Evolutionary conservation across 2,329 filamentous ascomycete genomes (phyloP), one percentile per base, ranked within the genome.

Genomic region (Sporothrix brunneoviolacea): DNA sequence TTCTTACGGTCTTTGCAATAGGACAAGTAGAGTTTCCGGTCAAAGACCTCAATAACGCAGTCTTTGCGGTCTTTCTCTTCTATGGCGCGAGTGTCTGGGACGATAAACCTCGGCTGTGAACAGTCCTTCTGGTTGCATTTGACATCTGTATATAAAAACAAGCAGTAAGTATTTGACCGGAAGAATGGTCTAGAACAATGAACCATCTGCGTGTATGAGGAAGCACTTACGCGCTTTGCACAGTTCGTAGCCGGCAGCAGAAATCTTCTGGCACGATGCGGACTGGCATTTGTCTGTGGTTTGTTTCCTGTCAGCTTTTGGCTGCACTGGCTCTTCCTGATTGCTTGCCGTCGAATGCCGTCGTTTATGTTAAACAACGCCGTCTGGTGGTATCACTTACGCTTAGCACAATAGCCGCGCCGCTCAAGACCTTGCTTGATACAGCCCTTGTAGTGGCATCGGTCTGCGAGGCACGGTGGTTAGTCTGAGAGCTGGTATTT

Each of bases 151-250:
- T 5, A 28, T 9, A n/a, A 7, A 38, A 37, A 18, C 24, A 24
- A 22, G 8, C n/a, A n/a, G n/a, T n/a, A n/a, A n/a, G n/a, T n/a
- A n/a, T n/a, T n/a, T n/a, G n/a, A n/a, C n/a, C n/a, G n/a, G n/a
- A n/a, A n/a, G n/a, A n/a, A n/a, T n/a, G n/a, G n/a, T n/a, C n/a
- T n/a, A n/a, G n/a, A n/a, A n/a, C n/a, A n/a, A n/a, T n/a, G n/a
- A n/a, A n/a, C n/a, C n/a, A n/a, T n/a, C n/a, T n/a, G n/a, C n/a
- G 8, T 30, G 3, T 24, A 5, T 16, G 27, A n/a, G 24, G 2
- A 4, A 8, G 10, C 9, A 37, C 54, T 7, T 40, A 54, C 55
- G 55, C 6, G 43, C 52, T 32, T 50, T 52, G 51, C 55, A 57
- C 5, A 57, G 43, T 16, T 42, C 47, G 13, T 16, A 43, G 18